phyloP scores from a whole-genome alignment of 306 rosid genomes.

The Begonia peltatifolia region DNA sequence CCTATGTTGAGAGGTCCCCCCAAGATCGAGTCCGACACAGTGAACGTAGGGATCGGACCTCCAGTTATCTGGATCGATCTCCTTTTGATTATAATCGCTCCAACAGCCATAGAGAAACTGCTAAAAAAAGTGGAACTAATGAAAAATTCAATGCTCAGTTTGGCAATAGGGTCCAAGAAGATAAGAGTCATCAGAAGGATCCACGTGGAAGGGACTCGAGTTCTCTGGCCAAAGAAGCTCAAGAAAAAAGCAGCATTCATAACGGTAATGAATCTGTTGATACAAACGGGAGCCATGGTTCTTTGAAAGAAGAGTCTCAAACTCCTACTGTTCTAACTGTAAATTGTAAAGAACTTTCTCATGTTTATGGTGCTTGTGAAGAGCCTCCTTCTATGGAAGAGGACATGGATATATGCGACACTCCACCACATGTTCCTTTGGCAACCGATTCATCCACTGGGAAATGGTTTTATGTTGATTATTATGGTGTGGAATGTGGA shows the following conservation, averaged over 20 bases:
- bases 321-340: constrained; percentile 48
- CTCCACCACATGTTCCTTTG: constrained; percentile 84
- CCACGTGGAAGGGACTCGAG: constrained; percentile 23
- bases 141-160: constrained; percentile 34
- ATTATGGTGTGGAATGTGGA: constrained; percentile 65
- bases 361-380: constrained; percentile 32
- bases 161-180: constrained; percentile 43
- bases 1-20: constrained; percentile 41
- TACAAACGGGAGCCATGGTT: constrained; percentile 24
- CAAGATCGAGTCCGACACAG: constrained; percentile 43
- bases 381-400: constrained; percentile 96
- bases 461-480: constrained; percentile 93
- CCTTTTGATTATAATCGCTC: constrained; percentile 39
- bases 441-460: constrained; percentile 52
- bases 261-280: constrained; percentile 25
- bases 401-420: constrained; percentile 98
- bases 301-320: constrained; percentile 36
- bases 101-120: constrained; percentile 30
- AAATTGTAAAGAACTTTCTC: constrained; percentile 32
- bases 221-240: constrained; percentile 44
- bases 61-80: constrained; percentile 46
- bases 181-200: constrained; percentile 41
- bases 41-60: constrained; percentile 44
- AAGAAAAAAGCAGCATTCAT: constrained; percentile 25
- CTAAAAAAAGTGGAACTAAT: constrained; percentile 30